phyloP scores from a whole-genome alignment of 2,329 filamentous ascomycete genomes.

The Alternaria sp. region DNA sequence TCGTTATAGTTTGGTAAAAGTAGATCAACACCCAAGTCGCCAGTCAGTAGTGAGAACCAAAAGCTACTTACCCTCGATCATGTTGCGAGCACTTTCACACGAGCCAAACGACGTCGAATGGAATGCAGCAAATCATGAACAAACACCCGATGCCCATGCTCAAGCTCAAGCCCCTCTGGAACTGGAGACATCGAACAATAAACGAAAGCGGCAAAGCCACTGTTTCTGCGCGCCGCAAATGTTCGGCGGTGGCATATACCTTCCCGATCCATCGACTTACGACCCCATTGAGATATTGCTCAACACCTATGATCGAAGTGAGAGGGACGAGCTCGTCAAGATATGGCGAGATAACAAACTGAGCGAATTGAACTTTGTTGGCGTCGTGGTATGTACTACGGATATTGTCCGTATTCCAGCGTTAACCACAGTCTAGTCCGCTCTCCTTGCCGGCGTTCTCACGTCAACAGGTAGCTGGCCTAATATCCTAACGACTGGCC shows the following conservation, averaged over 20 bases:
- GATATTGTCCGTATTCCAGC: not conserved
- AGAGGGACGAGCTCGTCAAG: conserved; percentile 49
- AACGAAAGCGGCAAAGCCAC: conserved; percentile 12
- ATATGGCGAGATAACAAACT: conserved; percentile 52
- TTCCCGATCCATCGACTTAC: conserved; percentile 43
- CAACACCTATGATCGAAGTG: conserved; percentile 42
- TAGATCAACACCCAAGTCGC: no score
- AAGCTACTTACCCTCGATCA: not conserved
- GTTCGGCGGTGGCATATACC: conserved; percentile 45
- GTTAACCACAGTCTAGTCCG: conserved; percentile 31
- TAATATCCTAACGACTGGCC: conserved; percentile 48
- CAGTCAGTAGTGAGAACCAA: no score
- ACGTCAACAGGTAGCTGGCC: conserved; percentile 57
- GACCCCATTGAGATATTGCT: conserved; percentile 50
- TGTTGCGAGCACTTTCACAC: not conserved
- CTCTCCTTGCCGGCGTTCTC: conserved; percentile 50
- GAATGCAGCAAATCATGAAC: not conserved
- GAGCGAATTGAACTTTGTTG: conserved; percentile 54
- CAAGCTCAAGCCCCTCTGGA: not conserved
- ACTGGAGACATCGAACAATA: not conserved
- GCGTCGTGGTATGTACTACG: conserved; percentile 47
- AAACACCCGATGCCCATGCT: no score
- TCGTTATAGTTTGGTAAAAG: not conserved
- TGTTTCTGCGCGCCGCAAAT: conserved; percentile 27
- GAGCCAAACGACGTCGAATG: conserved; percentile 3